Conservation (phyloP, 2,329 filamentous ascomycete species). For the Cyclaneusma minus region DNA sequence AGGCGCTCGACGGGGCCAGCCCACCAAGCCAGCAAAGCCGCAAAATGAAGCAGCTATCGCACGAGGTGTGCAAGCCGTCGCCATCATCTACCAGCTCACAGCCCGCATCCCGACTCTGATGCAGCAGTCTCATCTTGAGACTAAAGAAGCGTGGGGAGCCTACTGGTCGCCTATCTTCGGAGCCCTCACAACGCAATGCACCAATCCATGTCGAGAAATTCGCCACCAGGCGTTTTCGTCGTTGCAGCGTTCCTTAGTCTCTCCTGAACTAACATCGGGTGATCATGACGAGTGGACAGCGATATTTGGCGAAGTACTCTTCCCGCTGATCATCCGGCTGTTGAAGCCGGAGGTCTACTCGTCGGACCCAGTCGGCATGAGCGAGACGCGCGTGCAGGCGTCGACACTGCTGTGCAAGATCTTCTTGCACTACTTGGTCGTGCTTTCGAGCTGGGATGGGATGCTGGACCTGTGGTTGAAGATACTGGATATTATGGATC, state of each 20-base stretch:
- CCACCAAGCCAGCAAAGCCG: slow-evolving; percentile 36
- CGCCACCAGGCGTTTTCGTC: slow-evolving; percentile 76
- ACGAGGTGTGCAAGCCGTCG: slow-evolving; percentile 67
- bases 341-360: slow-evolving; percentile 92
- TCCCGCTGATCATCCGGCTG: slow-evolving; percentile 74
- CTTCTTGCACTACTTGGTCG: slow-evolving; percentile 81
- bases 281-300: slow-evolving; percentile 87
- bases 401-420: slow-evolving; percentile 88
- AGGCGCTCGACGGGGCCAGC: slow-evolving; percentile 22
- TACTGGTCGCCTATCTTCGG: slow-evolving; percentile 96
- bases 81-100: slow-evolving; percentile 69
- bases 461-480: slow-evolving; percentile 86
- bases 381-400: slow-evolving; percentile 82
- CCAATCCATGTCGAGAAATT: slow-evolving; percentile 87
- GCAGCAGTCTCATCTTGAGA: slow-evolving; percentile 83
- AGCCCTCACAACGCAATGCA: slow-evolving; percentile 75
- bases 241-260: slow-evolving; percentile 73
- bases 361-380: slow-evolving; percentile 83
- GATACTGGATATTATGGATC: slow-evolving; percentile 88
- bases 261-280: slow-evolving; percentile 65
- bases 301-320: slow-evolving; percentile 87
- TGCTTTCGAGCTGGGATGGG: slow-evolving; percentile 71
- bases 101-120: slow-evolving; percentile 73
- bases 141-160: slow-evolving; percentile 83
- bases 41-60: slow-evolving; percentile 57